A percentile compares a stretch with the other conserved stretches of the same genome.
phyloP scores from a whole-genome alignment of 225 moss, liverwort and hornwort species.

The Pleurozium schreberi region DNA sequence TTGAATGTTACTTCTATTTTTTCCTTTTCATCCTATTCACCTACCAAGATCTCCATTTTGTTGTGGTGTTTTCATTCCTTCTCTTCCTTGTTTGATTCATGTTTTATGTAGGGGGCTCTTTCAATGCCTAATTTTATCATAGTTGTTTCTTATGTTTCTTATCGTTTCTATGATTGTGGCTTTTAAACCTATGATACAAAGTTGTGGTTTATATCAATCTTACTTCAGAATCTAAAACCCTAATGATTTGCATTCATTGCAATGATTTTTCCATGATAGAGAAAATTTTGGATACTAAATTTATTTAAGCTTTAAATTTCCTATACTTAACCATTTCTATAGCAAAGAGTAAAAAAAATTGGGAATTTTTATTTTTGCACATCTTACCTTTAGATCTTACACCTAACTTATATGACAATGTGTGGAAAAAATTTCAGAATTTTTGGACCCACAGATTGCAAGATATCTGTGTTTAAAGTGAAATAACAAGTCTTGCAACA shows the following conservation, averaged over 20 bases:
- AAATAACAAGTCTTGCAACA: too few species aligned
- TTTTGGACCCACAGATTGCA: too few species aligned
- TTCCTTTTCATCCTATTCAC: not conserved
- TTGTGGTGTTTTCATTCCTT: not conserved
- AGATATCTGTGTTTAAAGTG: too few species aligned
- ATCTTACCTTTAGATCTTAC: too few species aligned
- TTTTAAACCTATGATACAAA: too few species aligned
- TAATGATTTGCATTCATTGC: not conserved
- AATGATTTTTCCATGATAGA: not conserved
- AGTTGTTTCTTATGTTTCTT: not conserved
- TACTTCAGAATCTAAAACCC: fast-evolving
- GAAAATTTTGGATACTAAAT: not conserved
- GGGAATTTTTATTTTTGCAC: too few species aligned
- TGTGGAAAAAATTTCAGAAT: too few species aligned
- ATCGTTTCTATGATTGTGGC: not conserved
- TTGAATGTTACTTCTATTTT: not conserved
- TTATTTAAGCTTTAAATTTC: not conserved
- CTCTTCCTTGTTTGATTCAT: not conserved
- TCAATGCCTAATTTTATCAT: not conserved
- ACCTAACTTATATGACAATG: too few species aligned
- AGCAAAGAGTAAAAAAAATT: too few species aligned
- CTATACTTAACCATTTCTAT: too few species aligned
- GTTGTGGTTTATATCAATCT: not conserved
- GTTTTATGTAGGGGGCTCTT: too few species aligned
- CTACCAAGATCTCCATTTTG: not conserved